A percentile compares a stretch with the other conserved stretches of the same genome.
phyloP scores from a whole-genome alignment of 257 asterid genomes.

The Plectranthus barbatus region DNA sequence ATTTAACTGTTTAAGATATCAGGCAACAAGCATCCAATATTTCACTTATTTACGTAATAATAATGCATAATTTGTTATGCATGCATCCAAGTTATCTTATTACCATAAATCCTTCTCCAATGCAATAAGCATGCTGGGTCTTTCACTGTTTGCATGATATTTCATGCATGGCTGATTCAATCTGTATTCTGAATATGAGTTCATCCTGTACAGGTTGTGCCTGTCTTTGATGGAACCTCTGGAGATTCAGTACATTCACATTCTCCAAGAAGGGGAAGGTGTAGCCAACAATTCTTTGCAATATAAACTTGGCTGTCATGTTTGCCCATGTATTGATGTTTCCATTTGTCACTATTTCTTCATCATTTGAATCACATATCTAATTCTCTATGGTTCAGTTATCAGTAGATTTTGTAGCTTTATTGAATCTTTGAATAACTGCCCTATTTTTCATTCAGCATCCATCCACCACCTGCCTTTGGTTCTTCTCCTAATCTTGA shows the following conservation, averaged over 20 bases:
- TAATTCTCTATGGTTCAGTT: background rate
- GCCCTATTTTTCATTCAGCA: slow-evolving; percentile 36
- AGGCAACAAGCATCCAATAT: no score
- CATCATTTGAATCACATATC: background rate
- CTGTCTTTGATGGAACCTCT: slow-evolving; percentile 47
- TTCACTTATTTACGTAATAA: no score
- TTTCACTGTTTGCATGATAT: slow-evolving; percentile 4
- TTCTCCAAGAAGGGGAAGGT: slow-evolving; percentile 55
- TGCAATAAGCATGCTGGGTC: background rate
- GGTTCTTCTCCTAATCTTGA: slow-evolving; percentile 98
- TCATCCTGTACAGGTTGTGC: slow-evolving; percentile 50
- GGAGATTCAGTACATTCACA: slow-evolving; percentile 44
- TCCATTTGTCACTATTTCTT: background rate
- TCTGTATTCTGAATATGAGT: slow-evolving; percentile 13
- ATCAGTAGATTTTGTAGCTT: background rate
- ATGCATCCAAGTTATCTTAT: no score
- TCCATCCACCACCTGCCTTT: slow-evolving; percentile 98
- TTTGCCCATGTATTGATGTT: slow-evolving; percentile 6
- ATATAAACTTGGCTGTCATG: background rate
- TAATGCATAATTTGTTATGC: no score
- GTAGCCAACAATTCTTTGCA: background rate
- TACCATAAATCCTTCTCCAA: no score
- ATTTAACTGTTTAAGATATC: no score
- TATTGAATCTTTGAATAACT: slow-evolving; percentile 12
- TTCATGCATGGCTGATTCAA: slow-evolving; percentile 12